Base-by-base conservation (phyloP, 75 land plant genomes). In the Sequoiadendron giganteum region DNA sequence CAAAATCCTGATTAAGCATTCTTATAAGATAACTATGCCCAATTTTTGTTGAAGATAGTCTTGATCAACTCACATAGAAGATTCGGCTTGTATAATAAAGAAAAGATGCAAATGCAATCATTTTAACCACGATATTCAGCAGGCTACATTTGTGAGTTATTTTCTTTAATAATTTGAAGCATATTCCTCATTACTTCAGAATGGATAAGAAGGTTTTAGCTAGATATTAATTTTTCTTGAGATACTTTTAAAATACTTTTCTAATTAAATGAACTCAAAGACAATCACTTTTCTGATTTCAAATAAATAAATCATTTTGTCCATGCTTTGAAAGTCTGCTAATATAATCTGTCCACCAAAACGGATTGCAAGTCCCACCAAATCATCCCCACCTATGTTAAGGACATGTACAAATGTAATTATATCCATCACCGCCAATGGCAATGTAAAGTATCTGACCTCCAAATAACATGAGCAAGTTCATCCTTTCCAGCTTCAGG, bases 401-500 rank as follows among this genome's bases (percentile, higher is more conserved):
- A 25, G 19, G 25, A 65, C 19, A 19, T 11, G 38, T 32, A 14
- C 34, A 75, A 34, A 34, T 15, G 39, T 49, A 55, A 55, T 25
- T 14, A 85, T 2, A 85, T 30, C 36, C 32, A 32, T 25, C 48
- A 39, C 40, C 47, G 25, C 16, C 32, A 65, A 86, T 3, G 42
- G 25, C 16, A 8, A 25, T 19, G 32, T 79, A 42, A 43, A 86
- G 40, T n/a, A 10, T 28, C 34, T 84, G 88, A 98, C 99, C 95
- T 94, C 98, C 99, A 98, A 86, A 98, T 84, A 10, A 93, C 94
- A 85, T 85, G 89, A 47, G 89, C 88, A 86, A 98, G 95, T 47
- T 94, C 97, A 93, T 98, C 98, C 82, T 90, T 90, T 83, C 87
- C 88, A 87, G 99, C 95, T 87, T 93, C 95, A 42, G 96, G 95